These are phyloP conservation scores for Fistulinella prunicolor DNA, from an alignment of 768 basidiomycete genomes.

Conservation along the genomic window DNA sequence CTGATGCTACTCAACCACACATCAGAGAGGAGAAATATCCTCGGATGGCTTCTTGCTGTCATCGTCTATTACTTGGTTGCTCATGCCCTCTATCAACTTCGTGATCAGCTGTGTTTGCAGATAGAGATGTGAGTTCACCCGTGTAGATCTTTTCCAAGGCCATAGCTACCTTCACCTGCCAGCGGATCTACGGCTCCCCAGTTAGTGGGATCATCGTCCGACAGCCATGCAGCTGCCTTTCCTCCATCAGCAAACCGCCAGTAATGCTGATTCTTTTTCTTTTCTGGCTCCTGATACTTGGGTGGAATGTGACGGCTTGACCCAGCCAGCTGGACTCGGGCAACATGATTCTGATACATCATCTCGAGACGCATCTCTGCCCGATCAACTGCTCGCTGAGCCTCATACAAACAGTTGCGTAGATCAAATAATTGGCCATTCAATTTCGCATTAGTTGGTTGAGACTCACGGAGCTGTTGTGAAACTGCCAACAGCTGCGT, in stretches of 20 bases:
- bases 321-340: too few species aligned
- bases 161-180: too few species aligned
- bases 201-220: background rate
- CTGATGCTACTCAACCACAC: too few species aligned
- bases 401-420: conserved; percentile 10
- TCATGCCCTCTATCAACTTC: too few species aligned
- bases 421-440: conserved; percentile 4
- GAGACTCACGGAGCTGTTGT: conserved; percentile 27
- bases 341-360: too few species aligned
- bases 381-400: conserved; percentile 14
- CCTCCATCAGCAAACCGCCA: conserved; percentile 4
- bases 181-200: background rate
- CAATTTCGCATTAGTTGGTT: conserved; percentile 14
- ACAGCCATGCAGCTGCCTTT: conserved; percentile 1
- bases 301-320: background rate
- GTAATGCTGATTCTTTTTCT: conserved; percentile 2
- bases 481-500: conserved; percentile 24
- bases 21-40: too few species aligned
- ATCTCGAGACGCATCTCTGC: conserved; percentile 15
- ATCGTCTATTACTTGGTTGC: too few species aligned
- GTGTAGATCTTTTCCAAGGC: too few species aligned
- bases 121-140: too few species aligned
- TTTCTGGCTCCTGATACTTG: background rate
- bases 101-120: too few species aligned
- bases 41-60: too few species aligned